Conservation (phyloP, 2,329 filamentous ascomycete species). For the Aspergillus texensis region DNA sequence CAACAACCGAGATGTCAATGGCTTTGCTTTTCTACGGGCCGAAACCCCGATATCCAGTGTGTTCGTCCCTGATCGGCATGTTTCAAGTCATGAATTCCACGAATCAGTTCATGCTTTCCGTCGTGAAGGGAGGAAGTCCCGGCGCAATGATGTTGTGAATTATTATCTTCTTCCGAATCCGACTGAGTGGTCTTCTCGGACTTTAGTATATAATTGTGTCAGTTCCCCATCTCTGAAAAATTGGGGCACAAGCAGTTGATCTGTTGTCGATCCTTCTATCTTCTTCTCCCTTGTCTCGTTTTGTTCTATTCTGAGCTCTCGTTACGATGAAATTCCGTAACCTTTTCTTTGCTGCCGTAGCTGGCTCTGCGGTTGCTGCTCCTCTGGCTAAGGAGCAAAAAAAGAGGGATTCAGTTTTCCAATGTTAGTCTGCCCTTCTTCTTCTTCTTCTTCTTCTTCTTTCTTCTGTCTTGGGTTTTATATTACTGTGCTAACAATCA, state of each 20-base stretch:
- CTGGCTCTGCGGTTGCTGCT: constrained; percentile 27
- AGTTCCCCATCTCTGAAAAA: not conserved
- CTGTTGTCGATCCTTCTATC: not conserved
- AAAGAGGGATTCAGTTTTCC: constrained; percentile 28
- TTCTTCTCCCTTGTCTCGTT: not conserved
- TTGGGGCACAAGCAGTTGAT: not conserved
- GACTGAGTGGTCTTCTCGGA: not conserved
- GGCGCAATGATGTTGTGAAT: not conserved
- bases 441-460: not conserved
- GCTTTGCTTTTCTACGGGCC: not conserved
- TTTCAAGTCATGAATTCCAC: constrained; percentile 3
- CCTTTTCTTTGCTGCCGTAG: constrained; percentile 27
- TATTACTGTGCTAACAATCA: not conserved
- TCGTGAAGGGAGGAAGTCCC: not conserved
- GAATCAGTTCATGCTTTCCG: not conserved
- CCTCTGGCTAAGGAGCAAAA: constrained; percentile 20
- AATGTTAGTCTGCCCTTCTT: constrained; percentile 20
- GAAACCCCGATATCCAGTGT: constrained; percentile 2
- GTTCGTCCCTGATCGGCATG: not conserved
- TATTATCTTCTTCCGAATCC: not conserved
- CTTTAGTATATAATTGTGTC: not conserved
- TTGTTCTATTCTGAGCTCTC: not conserved
- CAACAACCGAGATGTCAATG: not conserved
- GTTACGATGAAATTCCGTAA: constrained; percentile 27
- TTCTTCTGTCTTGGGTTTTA: not conserved